Evolutionary conservation across 2,329 filamentous ascomycete species (phyloP).

Genomic region (Colletotrichum godetiae): DNA sequence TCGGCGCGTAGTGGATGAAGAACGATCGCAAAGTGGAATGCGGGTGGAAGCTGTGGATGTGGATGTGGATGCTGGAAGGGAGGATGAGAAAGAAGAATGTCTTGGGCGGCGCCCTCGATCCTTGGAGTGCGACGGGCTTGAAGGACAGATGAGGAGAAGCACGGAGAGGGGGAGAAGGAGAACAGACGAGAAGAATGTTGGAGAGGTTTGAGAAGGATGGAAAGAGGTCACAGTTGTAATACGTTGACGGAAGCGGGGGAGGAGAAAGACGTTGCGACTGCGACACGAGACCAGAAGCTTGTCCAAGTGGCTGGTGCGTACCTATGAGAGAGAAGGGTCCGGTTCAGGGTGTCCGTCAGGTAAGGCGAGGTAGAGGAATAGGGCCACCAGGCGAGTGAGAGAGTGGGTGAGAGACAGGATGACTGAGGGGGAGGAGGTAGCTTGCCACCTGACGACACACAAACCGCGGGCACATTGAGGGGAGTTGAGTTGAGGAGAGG

Average conservation of each 20-base stretch:
- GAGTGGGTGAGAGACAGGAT: background rate
- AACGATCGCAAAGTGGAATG: slow-evolving; percentile 30
- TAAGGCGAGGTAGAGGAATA: slow-evolving; percentile 9
- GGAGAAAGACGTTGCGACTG: slow-evolving; percentile 37
- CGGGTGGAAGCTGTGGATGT: slow-evolving; percentile 1
- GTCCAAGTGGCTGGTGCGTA: slow-evolving; percentile 36
- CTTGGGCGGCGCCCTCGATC: slow-evolving; percentile 21
- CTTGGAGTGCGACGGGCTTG: slow-evolving; percentile 16
- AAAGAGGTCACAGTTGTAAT: slow-evolving; percentile 35
- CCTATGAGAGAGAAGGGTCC: slow-evolving; percentile 19
- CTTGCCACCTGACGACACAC: slow-evolving; percentile 20
- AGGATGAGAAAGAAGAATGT: background rate
- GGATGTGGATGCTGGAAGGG: background rate
- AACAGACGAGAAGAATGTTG: slow-evolving; percentile 33
- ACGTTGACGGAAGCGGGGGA: slow-evolving; percentile 35
- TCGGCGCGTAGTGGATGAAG: slow-evolving; percentile 36
- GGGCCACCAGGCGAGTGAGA: background rate
- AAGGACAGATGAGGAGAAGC: slow-evolving; percentile 28
- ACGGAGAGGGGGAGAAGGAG: slow-evolving; percentile 25
- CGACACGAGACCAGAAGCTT: slow-evolving; percentile 38
- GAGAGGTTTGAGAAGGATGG: slow-evolving; percentile 36
- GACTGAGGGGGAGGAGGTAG: slow-evolving; percentile 21
- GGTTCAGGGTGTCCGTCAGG: slow-evolving; percentile 23
- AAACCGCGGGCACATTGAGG: slow-evolving; percentile 9
- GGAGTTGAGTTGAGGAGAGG: background rate